Base-by-base conservation (phyloP, 768 basidiomycete genomes). In the Suillus luteus region DNA sequence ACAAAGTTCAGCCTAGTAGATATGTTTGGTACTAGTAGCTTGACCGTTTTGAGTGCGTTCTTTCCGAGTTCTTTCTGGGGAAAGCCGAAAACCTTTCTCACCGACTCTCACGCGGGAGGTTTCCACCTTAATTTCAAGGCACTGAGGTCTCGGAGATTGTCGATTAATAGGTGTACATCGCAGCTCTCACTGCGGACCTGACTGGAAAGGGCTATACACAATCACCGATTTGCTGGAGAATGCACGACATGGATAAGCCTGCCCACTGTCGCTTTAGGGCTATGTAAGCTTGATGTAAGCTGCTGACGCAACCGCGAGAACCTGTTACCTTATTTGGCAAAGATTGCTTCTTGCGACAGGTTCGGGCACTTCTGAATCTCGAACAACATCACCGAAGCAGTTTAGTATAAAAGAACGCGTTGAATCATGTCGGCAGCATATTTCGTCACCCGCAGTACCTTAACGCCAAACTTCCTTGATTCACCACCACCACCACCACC, bases 211-310 rank as follows among this genome's bases (percentile, higher is more conserved):
- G 38, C 14, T 40, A 35, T 8, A 35, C 8, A 17, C 41, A 46
- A 46, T 46, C 10, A n/a, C 44, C 57, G 57, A 40, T 7, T 24
- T 8, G 5, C 43, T 60, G 59, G 59, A 60, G 46, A 60, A 46
- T 49, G 19, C 19, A 9, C 12, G 19, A 46, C 15, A 15, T 19
- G 40, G 7, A 77, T 62, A 58, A 60, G 62, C 37, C 11, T 35
- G 31, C 2, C 31, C 31, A 31, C 4, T 31, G 31, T 31, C 2
- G 27, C 3, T 1, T 27, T 27, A 27, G 27, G 27, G 27, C 27
- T 27, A 3, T 27, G n/a, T n/a, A n/a, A n/a, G n/a, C n/a, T n/a
- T n/a, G n/a, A 62, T 63, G 61, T 64, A 27, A 64, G 59, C 63
- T 37, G 35, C 22, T 41, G 31, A 59, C 52, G 8, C 6, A 15